These are phyloP conservation scores for Novymonas esmeraldas DNA, from an alignment of 208 protist species.

Conservation along the genomic window DNA sequence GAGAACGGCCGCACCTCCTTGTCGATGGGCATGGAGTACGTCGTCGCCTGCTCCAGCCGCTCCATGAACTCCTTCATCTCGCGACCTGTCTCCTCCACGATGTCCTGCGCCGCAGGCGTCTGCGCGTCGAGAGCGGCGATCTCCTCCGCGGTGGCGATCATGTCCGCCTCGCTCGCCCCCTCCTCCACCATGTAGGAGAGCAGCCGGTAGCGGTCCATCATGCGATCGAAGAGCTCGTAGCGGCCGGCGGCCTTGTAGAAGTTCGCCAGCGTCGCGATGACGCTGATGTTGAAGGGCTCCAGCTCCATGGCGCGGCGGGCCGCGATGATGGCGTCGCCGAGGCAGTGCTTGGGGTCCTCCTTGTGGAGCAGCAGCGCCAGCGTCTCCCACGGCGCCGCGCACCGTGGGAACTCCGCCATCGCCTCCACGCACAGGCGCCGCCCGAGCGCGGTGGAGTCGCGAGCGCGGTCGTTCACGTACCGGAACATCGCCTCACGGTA, in stretches of 20 bases:
- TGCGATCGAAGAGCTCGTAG: constrained; percentile 51
- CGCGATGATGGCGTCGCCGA: constrained; percentile 63
- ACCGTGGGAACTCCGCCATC: constrained; percentile 68
- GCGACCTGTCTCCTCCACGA: constrained; percentile 28
- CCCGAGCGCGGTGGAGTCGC: constrained; percentile 42
- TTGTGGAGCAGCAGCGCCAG: constrained; percentile 68
- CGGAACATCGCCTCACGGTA: constrained; percentile 62
- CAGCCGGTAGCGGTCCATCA: constrained; percentile 83
- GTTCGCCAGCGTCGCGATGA: constrained; percentile 67
- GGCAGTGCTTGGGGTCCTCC: constrained; percentile 51
- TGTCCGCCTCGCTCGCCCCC: constrained; percentile 56
- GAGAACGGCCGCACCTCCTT: constrained; percentile 46
- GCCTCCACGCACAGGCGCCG: constrained; percentile 62
- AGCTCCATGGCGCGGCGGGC: constrained; percentile 65
- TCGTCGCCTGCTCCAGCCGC: constrained; percentile 54
- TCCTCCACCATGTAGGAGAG: constrained; percentile 63
- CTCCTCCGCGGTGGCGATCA: constrained; percentile 52
- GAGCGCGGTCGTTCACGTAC: constrained; percentile 67
- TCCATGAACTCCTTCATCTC: constrained; percentile 44
- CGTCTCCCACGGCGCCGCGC: constrained; percentile 66
- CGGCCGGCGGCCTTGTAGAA: constrained; percentile 71
- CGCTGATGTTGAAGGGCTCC: constrained; percentile 54
- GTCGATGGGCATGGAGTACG: constrained; percentile 77
- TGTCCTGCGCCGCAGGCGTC: constrained; percentile 34
- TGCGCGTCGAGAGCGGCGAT: constrained; percentile 48